phyloP scores from a whole-genome alignment of 2,329 filamentous ascomycete species.

The Aspergillus fructus region DNA sequence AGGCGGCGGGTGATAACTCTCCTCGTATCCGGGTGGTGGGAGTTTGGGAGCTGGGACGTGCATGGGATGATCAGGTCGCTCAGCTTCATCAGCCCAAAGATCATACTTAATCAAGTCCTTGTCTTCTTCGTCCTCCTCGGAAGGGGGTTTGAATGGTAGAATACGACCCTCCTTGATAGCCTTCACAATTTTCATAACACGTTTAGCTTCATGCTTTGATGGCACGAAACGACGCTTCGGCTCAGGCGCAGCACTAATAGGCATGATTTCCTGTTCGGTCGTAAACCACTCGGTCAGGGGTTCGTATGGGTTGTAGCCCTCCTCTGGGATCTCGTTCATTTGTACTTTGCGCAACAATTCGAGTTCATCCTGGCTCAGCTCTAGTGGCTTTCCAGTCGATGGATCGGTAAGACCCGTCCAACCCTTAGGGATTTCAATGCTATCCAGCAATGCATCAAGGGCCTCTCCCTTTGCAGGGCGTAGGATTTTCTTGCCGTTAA shows the following conservation, averaged over 20 bases:
- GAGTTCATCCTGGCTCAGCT: constrained; percentile 82
- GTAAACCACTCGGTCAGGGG: constrained; percentile 94
- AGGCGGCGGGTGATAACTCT: constrained; percentile 92
- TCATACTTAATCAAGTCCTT: constrained; percentile 76
- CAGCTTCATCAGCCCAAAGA: constrained; percentile 90
- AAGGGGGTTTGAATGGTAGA: constrained; percentile 78
- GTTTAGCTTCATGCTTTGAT: constrained; percentile 94
- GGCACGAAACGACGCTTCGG: constrained; percentile 94
- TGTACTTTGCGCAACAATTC: constrained; percentile 86
- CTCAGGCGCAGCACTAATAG: constrained; percentile 88
- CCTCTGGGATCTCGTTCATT: constrained; percentile 80
- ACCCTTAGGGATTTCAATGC: constrained; percentile 93
- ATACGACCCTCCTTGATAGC: constrained; percentile 94
- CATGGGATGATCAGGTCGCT: constrained; percentile 82
- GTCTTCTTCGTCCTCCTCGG: constrained; percentile 71
- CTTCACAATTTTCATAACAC: constrained; percentile 94
- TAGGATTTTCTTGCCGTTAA: constrained; percentile 98
- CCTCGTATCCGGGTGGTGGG: constrained; percentile 87
- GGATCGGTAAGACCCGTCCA: constrained; percentile 97
- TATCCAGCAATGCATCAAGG: constrained; percentile 88
- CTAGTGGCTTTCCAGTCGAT: constrained; percentile 85
- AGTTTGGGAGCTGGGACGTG: constrained; percentile 93
- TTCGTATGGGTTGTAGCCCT: constrained; percentile 91
- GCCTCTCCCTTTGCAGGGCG: constrained; percentile 91
- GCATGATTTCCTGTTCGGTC: constrained; percentile 87